Evolutionary conservation across 495 filamentous ascomycete genomes (phyloP).

Genomic region (Aspergillus asperescens): DNA sequence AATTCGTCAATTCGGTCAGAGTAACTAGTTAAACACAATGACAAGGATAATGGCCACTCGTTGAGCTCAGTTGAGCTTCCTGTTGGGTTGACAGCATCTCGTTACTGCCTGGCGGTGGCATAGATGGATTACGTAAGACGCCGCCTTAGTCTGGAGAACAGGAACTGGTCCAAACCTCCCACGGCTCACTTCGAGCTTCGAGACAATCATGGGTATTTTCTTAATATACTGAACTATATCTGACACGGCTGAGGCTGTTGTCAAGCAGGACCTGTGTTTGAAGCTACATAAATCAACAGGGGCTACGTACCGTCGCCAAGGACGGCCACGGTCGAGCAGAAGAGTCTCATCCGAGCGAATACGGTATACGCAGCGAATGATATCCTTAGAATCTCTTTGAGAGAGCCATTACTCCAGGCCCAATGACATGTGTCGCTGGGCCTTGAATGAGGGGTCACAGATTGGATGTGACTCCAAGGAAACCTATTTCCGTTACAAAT

Average conservation of each 20-base stretch:
- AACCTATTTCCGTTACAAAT: constrained; percentile 2
- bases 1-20: not conserved
- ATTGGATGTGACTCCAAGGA: not conserved
- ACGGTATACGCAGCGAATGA: too few relatives aligned
- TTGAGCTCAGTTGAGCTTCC: constrained; percentile 15
- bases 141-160: not conserved
- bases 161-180: not conserved
- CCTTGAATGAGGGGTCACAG: constrained; percentile 7
- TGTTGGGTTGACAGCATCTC: constrained; percentile 13
- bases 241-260: too few relatives aligned
- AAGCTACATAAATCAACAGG: too few relatives aligned
- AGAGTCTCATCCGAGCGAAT: too few relatives aligned
- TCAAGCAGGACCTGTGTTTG: too few relatives aligned
- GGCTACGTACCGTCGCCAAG: too few relatives aligned
- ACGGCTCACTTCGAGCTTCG: too few relatives aligned
- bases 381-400: too few relatives aligned
- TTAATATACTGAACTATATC: too few relatives aligned
- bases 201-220: too few relatives aligned
- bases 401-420: not conserved
- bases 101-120: constrained; percentile 19
- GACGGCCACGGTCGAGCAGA: too few relatives aligned
- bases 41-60: constrained; percentile 6
- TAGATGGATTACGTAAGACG: constrained; percentile 16
- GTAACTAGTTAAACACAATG: constrained; percentile 1
- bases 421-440: not conserved